phyloP scores from a whole-genome alignment of 345 rosid species.

The Acer negundo region DNA sequence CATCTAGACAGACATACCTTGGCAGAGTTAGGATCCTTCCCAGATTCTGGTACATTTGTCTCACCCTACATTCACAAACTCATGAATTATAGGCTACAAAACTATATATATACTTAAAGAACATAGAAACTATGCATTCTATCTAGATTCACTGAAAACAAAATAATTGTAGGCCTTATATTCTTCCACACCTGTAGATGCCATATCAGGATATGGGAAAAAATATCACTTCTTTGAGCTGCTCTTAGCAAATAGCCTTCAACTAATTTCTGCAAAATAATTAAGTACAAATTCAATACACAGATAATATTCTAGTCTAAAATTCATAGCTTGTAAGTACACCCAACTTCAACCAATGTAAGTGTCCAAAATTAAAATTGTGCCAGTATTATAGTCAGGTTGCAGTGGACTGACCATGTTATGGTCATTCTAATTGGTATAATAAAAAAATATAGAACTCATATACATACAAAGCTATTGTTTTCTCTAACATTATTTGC shows the following conservation, averaged over 20 bases:
- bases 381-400: background rate
- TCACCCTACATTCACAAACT: conserved; percentile 74
- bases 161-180: conserved; percentile 18
- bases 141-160: background rate
- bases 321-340: conserved; percentile 9
- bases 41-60: conserved; percentile 59
- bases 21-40: conserved; percentile 55
- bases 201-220: conserved; percentile 98
- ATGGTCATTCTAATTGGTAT: background rate
- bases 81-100: background rate
- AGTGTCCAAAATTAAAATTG: background rate
- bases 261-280: conserved; percentile 71
- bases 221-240: conserved; percentile 92
- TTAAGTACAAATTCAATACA: background rate
- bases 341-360: conserved; percentile 1
- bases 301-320: background rate
- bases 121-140: conserved; percentile 18
- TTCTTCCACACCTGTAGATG: conserved; percentile 72
- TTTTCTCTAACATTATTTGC: background rate
- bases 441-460: background rate
- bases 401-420: background rate
- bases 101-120: conserved; percentile 10
- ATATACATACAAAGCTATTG: background rate
- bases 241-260: conserved; percentile 99
- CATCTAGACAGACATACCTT: conserved; percentile 48